These are phyloP conservation scores for Ceratobasidium papillatum DNA, from an alignment of 1,284 basidiomycete genomes.

Conservation along the genomic window DNA sequence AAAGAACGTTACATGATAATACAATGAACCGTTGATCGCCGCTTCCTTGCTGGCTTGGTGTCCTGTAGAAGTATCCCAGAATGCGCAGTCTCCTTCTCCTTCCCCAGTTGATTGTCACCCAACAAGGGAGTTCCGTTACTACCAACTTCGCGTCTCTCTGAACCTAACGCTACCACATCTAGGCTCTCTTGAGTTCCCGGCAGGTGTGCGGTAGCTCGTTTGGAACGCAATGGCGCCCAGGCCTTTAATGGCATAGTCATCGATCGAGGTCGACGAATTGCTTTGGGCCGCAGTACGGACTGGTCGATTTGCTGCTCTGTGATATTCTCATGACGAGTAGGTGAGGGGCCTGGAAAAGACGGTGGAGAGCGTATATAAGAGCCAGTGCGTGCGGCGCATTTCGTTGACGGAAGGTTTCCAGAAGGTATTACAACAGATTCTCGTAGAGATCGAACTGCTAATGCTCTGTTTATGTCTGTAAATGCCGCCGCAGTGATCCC, in stretches of 20 bases:
- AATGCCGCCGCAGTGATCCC: slow-evolving; percentile 12
- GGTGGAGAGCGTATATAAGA: not conserved
- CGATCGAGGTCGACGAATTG: not conserved
- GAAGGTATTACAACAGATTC: slow-evolving; percentile 3
- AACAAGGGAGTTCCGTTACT: not conserved
- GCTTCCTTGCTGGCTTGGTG: not conserved
- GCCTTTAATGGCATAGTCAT: not conserved
- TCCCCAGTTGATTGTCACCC: not conserved
- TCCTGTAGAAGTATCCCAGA: not conserved
- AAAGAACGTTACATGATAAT: slow-evolving; percentile 24
- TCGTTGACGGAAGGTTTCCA: not conserved
- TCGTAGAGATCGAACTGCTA: slow-evolving; percentile 5
- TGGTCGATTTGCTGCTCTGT: no score
- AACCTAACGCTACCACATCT: not conserved
- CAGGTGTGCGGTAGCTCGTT: not conserved
- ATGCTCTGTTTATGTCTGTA: slow-evolving; percentile 23
- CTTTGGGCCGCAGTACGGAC: not conserved
- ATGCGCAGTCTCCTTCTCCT: not conserved
- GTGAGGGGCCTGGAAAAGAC: not conserved
- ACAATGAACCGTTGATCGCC: slow-evolving; percentile 5
- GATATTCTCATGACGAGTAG: not conserved
- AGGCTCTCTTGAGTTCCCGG: not conserved
- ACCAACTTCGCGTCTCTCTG: not conserved
- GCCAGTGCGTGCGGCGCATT: not conserved
- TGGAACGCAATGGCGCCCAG: not conserved